These are phyloP conservation scores for Xylaria hypoxylon DNA, from an alignment of 2,329 filamentous ascomycete species.

Conservation along the genomic window DNA sequence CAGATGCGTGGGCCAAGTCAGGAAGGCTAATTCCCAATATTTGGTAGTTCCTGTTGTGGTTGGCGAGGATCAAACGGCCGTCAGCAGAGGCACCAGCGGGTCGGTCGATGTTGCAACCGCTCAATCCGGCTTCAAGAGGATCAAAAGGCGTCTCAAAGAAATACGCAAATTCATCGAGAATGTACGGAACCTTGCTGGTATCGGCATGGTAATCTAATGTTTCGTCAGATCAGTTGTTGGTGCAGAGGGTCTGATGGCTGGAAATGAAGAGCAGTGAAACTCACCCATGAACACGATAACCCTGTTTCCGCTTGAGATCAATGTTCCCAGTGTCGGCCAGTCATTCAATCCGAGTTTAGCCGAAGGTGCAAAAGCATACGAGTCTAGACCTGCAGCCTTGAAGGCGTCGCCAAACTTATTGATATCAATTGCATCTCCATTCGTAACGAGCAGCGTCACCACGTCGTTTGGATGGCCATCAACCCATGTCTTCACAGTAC, in stretches of 20 bases:
- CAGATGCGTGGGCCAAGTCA: constrained; percentile 49
- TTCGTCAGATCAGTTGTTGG: constrained; percentile 40
- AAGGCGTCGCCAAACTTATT: constrained; percentile 67
- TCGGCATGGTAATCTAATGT: constrained; percentile 70
- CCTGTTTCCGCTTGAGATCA: constrained; percentile 72
- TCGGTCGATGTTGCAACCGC: constrained; percentile 73
- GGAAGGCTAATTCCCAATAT: constrained; percentile 55
- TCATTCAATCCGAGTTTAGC: constrained; percentile 57
- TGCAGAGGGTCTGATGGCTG: not conserved
- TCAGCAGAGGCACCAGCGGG: constrained; percentile 59
- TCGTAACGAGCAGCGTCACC: constrained; percentile 72
- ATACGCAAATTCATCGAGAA: constrained; percentile 72
- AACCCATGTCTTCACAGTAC: constrained; percentile 70
- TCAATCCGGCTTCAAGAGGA: constrained; percentile 68
- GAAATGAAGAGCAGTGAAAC: constrained; percentile 29
- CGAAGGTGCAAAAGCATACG: constrained; percentile 67
- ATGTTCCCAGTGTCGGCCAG: constrained; percentile 76
- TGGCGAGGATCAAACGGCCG: constrained; percentile 59
- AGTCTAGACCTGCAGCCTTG: constrained; percentile 64
- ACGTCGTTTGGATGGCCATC: constrained; percentile 69
- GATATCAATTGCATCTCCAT: constrained; percentile 68
- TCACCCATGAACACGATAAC: constrained; percentile 78
- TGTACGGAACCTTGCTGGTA: constrained; percentile 65
- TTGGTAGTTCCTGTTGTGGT: constrained; percentile 55
- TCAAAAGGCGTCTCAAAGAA: constrained; percentile 81